phyloP scores from a whole-genome alignment of 352 stramenopile species.

The Peronospora farinosa region DNA sequence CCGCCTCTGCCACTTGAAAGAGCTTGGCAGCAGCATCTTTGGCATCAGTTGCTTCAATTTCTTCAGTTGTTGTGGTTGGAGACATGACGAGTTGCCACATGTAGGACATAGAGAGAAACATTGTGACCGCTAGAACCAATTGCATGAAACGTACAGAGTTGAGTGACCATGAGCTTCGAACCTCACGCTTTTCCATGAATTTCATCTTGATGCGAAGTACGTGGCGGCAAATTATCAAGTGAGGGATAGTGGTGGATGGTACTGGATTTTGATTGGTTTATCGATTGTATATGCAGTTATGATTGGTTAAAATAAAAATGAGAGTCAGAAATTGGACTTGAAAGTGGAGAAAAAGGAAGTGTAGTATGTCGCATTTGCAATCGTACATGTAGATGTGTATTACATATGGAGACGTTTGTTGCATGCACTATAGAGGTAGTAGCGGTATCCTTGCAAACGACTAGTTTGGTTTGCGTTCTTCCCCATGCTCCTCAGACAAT shows the following conservation, averaged over 20 bases:
- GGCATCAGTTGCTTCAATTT: constrained; percentile 16
- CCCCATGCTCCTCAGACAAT: too few species aligned
- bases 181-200: constrained; percentile 4
- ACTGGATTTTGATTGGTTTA: too few species aligned
- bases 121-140: constrained; percentile 42
- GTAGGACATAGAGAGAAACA: constrained; percentile 60
- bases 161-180: constrained; percentile 11
- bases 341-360: too few species aligned
- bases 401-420: too few species aligned
- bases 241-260: neutral
- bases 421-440: too few species aligned
- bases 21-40: constrained; percentile 25
- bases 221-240: too few species aligned
- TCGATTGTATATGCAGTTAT: neutral
- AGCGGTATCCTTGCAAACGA: too few species aligned
- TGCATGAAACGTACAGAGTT: constrained; percentile 72
- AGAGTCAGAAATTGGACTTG: constrained; percentile 22
- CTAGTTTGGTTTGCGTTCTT: too few species aligned
- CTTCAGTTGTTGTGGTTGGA: constrained; percentile 4
- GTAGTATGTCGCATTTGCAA: too few species aligned
- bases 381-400: too few species aligned
- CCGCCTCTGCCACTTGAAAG: constrained; percentile 15
- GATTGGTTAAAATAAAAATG: constrained; percentile 12
- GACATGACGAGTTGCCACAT: constrained; percentile 57
- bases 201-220: constrained; percentile 17